Base-by-base conservation (phyloP, 108 stramenopile species). In the Licmophora abbreviata region DNA sequence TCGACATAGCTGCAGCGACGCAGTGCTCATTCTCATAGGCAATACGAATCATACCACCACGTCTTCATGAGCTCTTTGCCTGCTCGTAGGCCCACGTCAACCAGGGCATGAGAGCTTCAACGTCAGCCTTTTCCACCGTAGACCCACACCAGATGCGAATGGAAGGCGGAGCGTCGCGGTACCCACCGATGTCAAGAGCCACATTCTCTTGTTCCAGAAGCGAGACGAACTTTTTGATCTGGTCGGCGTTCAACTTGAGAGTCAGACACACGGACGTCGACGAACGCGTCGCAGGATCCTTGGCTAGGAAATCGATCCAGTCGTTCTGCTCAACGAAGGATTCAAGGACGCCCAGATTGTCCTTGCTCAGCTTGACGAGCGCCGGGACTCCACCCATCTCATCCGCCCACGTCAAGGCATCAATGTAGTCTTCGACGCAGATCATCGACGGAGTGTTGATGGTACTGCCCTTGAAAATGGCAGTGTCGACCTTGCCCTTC, bases 391-490 rank as follows among this genome's bases (percentile, higher is more conserved):
- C 99, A 27, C 99, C 99, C 42, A 90, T 71, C 33, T 83, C 73
- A 24, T 94, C 85, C 24, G 95, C 73, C 99, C 99, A 99, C 40
- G 73, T 44, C 51, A 99, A 58, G 20, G 99, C 97, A 66, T 98
- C 99, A 65, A 99, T 88, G 91, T 98, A 98, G 81, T 99, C 99
- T 67, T 99, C 99, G 24, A 99, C 99, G 59, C 80, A 80, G 52
- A 99, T 81, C 97, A 99, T 97, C 44, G 95, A 96, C 9, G 99
- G 99, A 22, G 99, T 99, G 86, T 99, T 99, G 81, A 99, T 99
- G 44, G 99, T 99, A 36, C 94, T 83, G 11, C 99, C 99, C 74
- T 94, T 80, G 82, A 97, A 99, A 58, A 99, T 92, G 37, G 65
- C 74, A 26, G 54, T 67, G 59, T 88, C 93, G 29, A 99, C 41